These are phyloP conservation scores for Didymella glomerata DNA, from an alignment of 2,329 filamentous ascomycete genomes.

Conservation along the genomic window DNA sequence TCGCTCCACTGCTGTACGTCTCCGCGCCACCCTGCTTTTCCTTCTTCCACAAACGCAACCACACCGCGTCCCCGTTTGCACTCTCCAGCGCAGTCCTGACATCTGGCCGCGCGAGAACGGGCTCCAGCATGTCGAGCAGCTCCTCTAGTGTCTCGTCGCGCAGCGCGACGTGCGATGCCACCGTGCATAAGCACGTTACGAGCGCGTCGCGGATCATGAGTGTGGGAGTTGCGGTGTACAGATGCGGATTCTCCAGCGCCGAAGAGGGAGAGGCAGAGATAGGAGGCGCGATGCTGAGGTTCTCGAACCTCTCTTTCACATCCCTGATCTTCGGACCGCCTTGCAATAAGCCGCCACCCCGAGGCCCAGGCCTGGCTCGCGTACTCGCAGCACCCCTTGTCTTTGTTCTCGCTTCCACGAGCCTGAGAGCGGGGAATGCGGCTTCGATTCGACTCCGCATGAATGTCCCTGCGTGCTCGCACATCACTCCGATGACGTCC, in stretches of 20 bases:
- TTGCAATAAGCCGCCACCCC: background rate
- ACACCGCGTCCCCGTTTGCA: conserved; percentile 78
- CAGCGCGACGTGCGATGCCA: conserved; percentile 71
- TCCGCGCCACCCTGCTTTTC: background rate
- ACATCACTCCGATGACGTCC: conserved; percentile 73
- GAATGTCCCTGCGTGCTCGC: conserved; percentile 79
- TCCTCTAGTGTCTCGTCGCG: conserved; percentile 76
- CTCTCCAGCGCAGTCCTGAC: conserved; percentile 67
- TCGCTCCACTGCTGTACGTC: no score
- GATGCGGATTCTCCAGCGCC: background rate
- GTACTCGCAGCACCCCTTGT: conserved; percentile 1
- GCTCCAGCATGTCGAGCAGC: conserved; percentile 68
- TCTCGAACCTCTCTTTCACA: background rate
- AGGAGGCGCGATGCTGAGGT: background rate
- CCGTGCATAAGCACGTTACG: conserved; percentile 64
- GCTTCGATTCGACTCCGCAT: conserved; percentile 77
- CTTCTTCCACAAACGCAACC: conserved; percentile 61
- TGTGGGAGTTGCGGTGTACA: conserved; percentile 64
- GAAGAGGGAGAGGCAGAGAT: no score
- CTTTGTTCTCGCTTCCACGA: conserved; percentile 38
- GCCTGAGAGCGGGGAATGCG: conserved; percentile 69
- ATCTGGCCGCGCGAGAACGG: conserved; percentile 51
- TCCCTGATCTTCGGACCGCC: background rate
- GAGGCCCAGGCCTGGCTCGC: no score
- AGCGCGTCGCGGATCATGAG: conserved; percentile 71